Evolutionary conservation across 225 moss, liverwort and hornwort species (phyloP).

Genomic region (Marchantia paleacea): DNA sequence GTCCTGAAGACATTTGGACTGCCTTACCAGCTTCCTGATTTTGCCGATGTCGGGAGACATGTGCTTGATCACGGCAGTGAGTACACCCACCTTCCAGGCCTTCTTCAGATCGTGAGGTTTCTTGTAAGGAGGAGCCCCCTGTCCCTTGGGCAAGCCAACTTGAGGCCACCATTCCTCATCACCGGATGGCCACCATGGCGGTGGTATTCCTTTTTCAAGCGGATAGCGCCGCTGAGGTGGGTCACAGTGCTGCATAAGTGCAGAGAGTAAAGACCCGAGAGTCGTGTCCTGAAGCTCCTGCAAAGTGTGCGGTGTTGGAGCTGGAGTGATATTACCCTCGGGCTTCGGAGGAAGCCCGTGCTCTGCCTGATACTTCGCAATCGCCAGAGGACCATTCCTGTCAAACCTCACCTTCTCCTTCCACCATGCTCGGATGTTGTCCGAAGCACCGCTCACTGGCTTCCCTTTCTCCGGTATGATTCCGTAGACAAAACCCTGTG

Average conservation of each 20-base stretch:
- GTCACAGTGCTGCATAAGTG: constrained; percentile 98
- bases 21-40: constrained; percentile 89
- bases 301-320: constrained; percentile 83
- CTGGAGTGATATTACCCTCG: constrained; percentile 62
- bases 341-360: constrained; percentile 72
- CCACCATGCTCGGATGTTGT: constrained; percentile 99
- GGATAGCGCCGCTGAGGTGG: constrained; percentile 94
- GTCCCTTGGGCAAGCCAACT: constrained; percentile 80
- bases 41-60: constrained; percentile 94
- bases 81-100: constrained; percentile 97
- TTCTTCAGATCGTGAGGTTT: constrained; percentile 98
- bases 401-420: constrained; percentile 99
- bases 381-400: constrained; percentile 90
- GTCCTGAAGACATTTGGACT: constrained; percentile 94
- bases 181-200: constrained; percentile 96
- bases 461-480: constrained; percentile 99
- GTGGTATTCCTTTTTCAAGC: constrained; percentile 80
- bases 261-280: constrained; percentile 78
- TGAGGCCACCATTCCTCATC: constrained; percentile 98
- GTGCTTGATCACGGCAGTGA: constrained; percentile 94
- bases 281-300: constrained; percentile 98
- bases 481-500: constrained; percentile 97
- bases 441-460: constrained; percentile 89
- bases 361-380: constrained; percentile 88
- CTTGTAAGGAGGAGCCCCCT: constrained; percentile 88